Conservation (phyloP, 306 rosid genomes). For the Heteromeles arbutifolia region DNA sequence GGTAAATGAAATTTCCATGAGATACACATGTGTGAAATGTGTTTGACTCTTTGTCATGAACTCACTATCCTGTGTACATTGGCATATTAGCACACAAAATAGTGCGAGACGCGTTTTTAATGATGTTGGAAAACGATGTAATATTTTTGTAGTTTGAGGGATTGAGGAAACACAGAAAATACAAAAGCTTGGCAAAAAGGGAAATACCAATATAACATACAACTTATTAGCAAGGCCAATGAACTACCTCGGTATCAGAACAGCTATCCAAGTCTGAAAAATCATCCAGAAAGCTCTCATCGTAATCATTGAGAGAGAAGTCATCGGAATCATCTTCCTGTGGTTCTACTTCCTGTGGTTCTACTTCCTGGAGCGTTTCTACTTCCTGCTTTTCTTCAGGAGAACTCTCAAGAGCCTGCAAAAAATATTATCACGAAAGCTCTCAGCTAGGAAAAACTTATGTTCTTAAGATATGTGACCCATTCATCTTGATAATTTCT, state of each 20-base stretch:
- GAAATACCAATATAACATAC: not conserved
- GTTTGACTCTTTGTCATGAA: not conserved
- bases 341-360: constrained; percentile 9
- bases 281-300: constrained; percentile 48
- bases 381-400: constrained; percentile 33
- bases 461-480: not conserved
- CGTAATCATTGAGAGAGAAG: constrained; percentile 38
- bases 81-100: not conserved
- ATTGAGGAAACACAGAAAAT: not conserved
- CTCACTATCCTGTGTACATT: not conserved
- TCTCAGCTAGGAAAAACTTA: not conserved
- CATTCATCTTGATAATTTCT: not conserved
- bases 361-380: no score
- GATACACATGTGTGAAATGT: not conserved
- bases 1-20: not conserved
- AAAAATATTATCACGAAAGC: not conserved
- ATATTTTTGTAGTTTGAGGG: not conserved
- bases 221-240: not conserved
- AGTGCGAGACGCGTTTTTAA: not conserved
- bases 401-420: constrained; percentile 62
- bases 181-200: not conserved
- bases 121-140: not conserved
- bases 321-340: constrained; percentile 44
- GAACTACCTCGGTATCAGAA: constrained; percentile 56
- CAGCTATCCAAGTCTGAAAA: constrained; percentile 50